Percentiles rank a stretch among this genome's conserved stretches.
These are phyloP conservation scores for Thermothielavioides terrestris DNA, from an alignment of 495 filamentous ascomycete genomes.

Conservation along the genomic window DNA sequence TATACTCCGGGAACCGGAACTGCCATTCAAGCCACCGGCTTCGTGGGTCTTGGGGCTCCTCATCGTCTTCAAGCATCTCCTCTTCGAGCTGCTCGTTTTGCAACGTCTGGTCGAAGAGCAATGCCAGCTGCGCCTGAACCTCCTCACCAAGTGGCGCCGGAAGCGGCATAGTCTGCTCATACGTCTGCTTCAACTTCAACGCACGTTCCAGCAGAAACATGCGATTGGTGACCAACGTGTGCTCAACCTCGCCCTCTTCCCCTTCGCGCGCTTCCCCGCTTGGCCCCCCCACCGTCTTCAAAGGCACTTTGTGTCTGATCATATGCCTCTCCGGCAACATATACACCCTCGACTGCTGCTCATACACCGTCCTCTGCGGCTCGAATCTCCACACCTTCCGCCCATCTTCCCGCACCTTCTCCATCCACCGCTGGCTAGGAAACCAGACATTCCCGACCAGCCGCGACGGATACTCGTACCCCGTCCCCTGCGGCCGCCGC, in stretches of 20 bases:
- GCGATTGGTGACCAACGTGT: background rate
- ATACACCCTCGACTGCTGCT: background rate
- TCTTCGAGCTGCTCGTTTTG: background rate
- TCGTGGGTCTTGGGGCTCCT: too few relatives aligned
- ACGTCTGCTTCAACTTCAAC: background rate
- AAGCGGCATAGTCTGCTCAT: background rate
- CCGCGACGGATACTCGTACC: background rate
- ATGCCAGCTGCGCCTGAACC: background rate
- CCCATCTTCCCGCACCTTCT: background rate
- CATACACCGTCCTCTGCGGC: background rate
- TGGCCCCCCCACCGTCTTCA: too few relatives aligned
- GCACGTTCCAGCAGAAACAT: background rate
- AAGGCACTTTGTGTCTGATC: too few relatives aligned
- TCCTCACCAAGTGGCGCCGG: background rate
- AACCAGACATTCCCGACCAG: background rate
- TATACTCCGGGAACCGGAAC: background rate
- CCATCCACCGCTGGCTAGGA: background rate
- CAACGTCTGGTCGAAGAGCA: background rate
- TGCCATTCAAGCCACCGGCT: background rate
- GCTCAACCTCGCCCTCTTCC: background rate
- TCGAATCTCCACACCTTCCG: background rate
- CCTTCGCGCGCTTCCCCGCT: background rate
- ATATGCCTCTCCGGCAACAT: background rate
- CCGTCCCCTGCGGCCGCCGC: background rate
- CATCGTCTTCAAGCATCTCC: too few relatives aligned